phyloP scores from a whole-genome alignment of 768 basidiomycete genomes.

The Brasilioporus rufonigricans region DNA sequence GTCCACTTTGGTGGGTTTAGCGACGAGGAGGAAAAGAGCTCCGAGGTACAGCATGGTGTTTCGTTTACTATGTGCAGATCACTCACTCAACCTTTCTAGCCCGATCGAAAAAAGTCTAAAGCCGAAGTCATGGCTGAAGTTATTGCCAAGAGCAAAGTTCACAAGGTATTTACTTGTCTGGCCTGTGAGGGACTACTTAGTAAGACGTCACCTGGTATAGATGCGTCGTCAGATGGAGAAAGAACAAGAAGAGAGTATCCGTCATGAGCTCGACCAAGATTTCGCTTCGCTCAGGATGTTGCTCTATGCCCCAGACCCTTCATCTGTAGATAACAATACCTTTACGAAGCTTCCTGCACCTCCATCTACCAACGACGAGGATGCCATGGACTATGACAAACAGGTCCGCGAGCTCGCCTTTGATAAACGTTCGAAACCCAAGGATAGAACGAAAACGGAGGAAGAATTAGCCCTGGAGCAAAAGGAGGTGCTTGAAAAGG shows the following conservation, averaged over 20 bases:
- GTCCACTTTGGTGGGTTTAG: conserved; percentile 87
- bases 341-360: conserved; percentile 3
- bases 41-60: conserved; percentile 39
- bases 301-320: conserved; percentile 57
- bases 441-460: conserved; percentile 94
- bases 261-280: conserved; percentile 85
- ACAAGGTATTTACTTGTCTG: conserved; percentile 62
- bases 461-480: conserved; percentile 90
- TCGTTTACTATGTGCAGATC: not conserved
- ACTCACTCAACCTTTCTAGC: conserved; percentile 41
- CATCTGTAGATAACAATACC: conserved; percentile 39
- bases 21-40: conserved; percentile 54
- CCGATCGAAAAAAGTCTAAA: conserved; percentile 84
- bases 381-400: conserved; percentile 79
- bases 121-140: conserved; percentile 98
- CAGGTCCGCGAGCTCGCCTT: conserved; percentile 91
- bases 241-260: conserved; percentile 80
- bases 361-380: conserved; percentile 8
- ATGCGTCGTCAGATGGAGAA: conserved; percentile 84
- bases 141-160: conserved; percentile 93
- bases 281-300: conserved; percentile 78
- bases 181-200: not conserved
- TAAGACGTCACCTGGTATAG: conserved; percentile 39
- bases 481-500: conserved; percentile 81
- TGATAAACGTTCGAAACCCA: conserved; percentile 90